Percentiles rank a stretch among this genome's conserved stretches.
These are phyloP conservation scores for Quercus alba DNA, from an alignment of 306 rosid species.

Conservation along the genomic window DNA sequence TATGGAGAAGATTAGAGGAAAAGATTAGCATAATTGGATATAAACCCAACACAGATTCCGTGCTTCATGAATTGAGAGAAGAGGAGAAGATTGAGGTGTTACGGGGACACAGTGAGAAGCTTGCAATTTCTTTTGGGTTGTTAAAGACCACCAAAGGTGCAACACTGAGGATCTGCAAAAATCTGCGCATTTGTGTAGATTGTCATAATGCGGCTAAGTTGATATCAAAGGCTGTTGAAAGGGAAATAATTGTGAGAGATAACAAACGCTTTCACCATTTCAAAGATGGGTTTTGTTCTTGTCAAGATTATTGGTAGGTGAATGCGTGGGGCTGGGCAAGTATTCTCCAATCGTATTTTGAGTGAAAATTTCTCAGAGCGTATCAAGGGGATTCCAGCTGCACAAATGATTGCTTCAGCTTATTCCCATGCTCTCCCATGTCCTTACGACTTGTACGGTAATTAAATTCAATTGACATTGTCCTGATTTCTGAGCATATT, in stretches of 20 bases:
- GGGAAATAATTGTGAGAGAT: conserved; percentile 74
- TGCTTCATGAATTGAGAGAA: conserved; percentile 76
- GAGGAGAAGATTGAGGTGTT: conserved; percentile 60
- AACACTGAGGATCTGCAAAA: conserved; percentile 62
- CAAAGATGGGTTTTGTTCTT: conserved; percentile 64
- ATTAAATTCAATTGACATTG: too few relatives aligned
- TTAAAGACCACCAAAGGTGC: conserved; percentile 53
- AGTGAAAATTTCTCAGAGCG: neutral
- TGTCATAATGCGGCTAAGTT: conserved; percentile 81
- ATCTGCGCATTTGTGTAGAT: conserved; percentile 73
- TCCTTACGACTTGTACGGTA: too few relatives aligned
- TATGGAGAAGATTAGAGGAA: conserved; percentile 64
- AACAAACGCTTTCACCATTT: conserved; percentile 86
- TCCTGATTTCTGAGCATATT: too few relatives aligned
- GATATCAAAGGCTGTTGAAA: conserved; percentile 54
- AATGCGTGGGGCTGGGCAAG: neutral
- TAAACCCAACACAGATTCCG: conserved; percentile 61
- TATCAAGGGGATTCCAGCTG: neutral
- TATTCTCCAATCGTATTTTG: neutral
- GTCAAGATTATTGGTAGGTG: conserved; percentile 79
- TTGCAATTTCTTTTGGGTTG: conserved; percentile 73
- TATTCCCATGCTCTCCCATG: neutral
- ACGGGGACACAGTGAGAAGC: conserved; percentile 76
- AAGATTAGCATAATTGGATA: conserved; percentile 66
- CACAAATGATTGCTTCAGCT: neutral